These are phyloP conservation scores for Penstemon davidsonii DNA, from an alignment of 257 asterid genomes.

Conservation along the genomic window DNA sequence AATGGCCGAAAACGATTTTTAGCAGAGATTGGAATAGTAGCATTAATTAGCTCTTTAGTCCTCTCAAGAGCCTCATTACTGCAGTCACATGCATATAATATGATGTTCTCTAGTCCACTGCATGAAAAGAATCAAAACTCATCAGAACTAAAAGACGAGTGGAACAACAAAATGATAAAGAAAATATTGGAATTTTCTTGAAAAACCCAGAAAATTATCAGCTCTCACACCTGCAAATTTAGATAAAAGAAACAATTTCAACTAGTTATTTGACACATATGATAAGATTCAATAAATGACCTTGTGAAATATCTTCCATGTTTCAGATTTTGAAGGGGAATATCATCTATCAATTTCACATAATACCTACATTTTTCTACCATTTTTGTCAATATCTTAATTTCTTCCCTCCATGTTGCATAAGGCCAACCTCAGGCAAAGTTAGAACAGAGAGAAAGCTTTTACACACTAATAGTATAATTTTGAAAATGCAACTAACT, in stretches of 20 bases:
- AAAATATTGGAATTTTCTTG: background rate
- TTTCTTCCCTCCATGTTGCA: background rate
- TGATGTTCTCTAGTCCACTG: conserved; percentile 60
- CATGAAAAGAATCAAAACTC: conserved; percentile 26
- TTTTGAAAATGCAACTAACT: background rate
- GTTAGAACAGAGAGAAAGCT: background rate
- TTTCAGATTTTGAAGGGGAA: background rate
- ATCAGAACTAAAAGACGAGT: conserved; percentile 6
- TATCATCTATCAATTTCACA: background rate
- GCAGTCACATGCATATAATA: conserved; percentile 82
- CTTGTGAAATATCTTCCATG: background rate
- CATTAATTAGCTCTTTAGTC: conserved; percentile 60
- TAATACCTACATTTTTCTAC: background rate
- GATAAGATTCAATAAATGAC: background rate
- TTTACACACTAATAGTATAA: background rate
- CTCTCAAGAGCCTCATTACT: conserved; percentile 84
- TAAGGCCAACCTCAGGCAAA: background rate
- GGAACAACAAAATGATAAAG: background rate
- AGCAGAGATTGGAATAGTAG: conserved; percentile 46
- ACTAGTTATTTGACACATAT: background rate
- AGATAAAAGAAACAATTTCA: background rate
- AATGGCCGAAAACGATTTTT: conserved; percentile 55
- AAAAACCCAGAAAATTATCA: background rate
- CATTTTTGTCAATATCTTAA: background rate
- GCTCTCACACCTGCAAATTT: background rate